Evolutionary conservation across 345 rosid genomes (phyloP), one percentile per base, ranked within the genome.

Genomic region (Populus davidiana): DNA sequence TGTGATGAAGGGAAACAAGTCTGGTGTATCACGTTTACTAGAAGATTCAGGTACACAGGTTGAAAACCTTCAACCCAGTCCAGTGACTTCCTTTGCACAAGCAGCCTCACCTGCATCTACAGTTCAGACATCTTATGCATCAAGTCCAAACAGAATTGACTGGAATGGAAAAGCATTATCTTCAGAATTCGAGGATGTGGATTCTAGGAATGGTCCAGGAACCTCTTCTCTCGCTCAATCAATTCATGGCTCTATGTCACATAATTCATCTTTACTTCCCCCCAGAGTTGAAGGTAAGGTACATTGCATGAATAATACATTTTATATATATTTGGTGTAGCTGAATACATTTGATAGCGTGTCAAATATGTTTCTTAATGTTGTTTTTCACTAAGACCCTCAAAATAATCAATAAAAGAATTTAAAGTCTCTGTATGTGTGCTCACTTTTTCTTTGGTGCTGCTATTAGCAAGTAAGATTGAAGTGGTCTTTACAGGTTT

Each of bases 1-100:
- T 80, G 77, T 41, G 38, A 63, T 74, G 69, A 81, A 90, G 94
- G 88, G 91, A 5, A 67, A 84, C 88, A 90, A 79, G 73, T 83
- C 91, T 43, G 82, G 82, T 75, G 75, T 75, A 65, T 81, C 86
- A 75, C 81, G 66, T 31, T 74, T 84, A 68, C 75, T 73, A 39
- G 69, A 54, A 35, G 86, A 89, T 66, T 74, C 82, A 68, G 80
- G 81, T 79, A 52, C 79, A 54, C 85, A 59, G 69, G 50, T 72
- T 85, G 87, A 70, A 74, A 84, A 80, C 68, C 73, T 75, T 68
- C 87, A 83, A 82, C 78, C 79, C 64, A 84, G 75, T 74, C 67
- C 88, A 43, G 79, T 70, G 67, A 72, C 71, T 74, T 81, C 81
- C 76, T 69, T 83, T 74, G 47, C 78, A 14, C 83, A 74, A 66